Conservation (phyloP, 1,139 yeast genomes). For the Waltiozyma sp. region DNA sequence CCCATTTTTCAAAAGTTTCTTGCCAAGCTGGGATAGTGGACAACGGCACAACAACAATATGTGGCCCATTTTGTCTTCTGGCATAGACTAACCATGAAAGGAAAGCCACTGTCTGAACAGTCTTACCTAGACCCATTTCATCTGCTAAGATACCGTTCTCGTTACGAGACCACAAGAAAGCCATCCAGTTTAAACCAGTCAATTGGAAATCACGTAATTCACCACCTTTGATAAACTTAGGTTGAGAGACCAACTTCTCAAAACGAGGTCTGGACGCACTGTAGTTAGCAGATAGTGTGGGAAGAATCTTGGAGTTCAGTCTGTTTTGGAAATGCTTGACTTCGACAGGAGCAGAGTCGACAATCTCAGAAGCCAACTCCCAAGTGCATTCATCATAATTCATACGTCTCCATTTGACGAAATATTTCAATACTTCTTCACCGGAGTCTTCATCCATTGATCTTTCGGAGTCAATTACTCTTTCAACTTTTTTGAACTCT, state of each 20-base stretch:
- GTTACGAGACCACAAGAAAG: constrained; percentile 93
- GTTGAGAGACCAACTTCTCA: constrained; percentile 80
- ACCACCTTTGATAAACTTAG: constrained; percentile 82
- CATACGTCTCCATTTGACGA: constrained; percentile 87
- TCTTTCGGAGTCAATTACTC: constrained; percentile 83
- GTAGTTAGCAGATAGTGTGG: constrained; percentile 70
- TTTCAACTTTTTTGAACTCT: constrained; percentile 78
- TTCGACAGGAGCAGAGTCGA: constrained; percentile 70
- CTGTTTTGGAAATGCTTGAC: constrained; percentile 79
- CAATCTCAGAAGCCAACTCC: constrained; percentile 89
- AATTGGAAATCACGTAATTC: constrained; percentile 93
- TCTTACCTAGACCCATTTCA: constrained; percentile 98
- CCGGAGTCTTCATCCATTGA: constrained; percentile 43
- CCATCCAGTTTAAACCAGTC: constrained; percentile 99
- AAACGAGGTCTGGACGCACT: constrained; percentile 75
- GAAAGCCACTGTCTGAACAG: constrained; percentile 94
- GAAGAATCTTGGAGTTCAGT: constrained; percentile 73
- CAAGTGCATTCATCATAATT: constrained; percentile 95
- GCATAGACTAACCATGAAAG: constrained; percentile 91
- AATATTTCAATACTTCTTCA: constrained; percentile 60
- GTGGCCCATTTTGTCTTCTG: constrained; percentile 94
- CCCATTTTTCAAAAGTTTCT: constrained; percentile 95
- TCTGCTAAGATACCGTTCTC: constrained; percentile 97
- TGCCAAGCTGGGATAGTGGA: constrained; percentile 99
- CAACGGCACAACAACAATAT: constrained; percentile 88